Percentiles rank a stretch among this genome's conserved stretches.
phyloP scores from a whole-genome alignment of 2,329 filamentous ascomycete species.

The Stylonectria norvegica region DNA sequence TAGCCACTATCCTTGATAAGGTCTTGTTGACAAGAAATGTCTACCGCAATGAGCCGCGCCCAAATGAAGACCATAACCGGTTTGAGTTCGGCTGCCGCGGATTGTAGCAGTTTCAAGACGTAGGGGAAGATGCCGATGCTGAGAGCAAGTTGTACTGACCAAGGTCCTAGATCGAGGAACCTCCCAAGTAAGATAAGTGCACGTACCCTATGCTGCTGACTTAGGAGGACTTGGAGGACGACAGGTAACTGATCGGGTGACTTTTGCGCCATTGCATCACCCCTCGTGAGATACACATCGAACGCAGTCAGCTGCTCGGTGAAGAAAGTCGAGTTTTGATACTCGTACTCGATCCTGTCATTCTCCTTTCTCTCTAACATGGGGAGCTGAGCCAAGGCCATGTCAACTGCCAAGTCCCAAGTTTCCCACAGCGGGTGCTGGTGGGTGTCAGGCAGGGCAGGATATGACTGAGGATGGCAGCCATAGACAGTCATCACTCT shows the following conservation, averaged over 20 bases:
- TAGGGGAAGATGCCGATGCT: slow-evolving; percentile 99
- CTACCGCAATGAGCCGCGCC: slow-evolving; percentile 92
- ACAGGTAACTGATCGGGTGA: slow-evolving; percentile 94
- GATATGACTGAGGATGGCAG: slow-evolving; percentile 90
- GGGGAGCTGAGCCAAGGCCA: slow-evolving; percentile 86
- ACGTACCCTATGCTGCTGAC: slow-evolving; percentile 88
- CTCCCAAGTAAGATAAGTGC: slow-evolving; percentile 88
- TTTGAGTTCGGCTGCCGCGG: slow-evolving; percentile 89
- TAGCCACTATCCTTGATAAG: slow-evolving; percentile 96
- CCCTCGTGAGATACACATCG: slow-evolving; percentile 85
- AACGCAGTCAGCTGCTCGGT: slow-evolving; percentile 96
- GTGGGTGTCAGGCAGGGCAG: slow-evolving; percentile 88
- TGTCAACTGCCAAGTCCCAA: slow-evolving; percentile 95
- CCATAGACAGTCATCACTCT: slow-evolving; percentile 95
- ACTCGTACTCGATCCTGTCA: slow-evolving; percentile 77
- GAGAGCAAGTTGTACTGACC: slow-evolving; percentile 96
- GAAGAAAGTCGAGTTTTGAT: slow-evolving; percentile 93
- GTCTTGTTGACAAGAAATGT: slow-evolving; percentile 89
- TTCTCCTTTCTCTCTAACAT: slow-evolving; percentile 76
- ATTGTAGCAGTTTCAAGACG: slow-evolving; percentile 94
- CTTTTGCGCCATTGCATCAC: slow-evolving; percentile 75
- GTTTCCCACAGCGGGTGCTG: slow-evolving; percentile 95
- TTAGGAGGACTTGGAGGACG: slow-evolving; percentile 90
- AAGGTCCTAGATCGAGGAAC: slow-evolving; percentile 92
- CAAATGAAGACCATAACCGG: slow-evolving; percentile 99